Evolutionary conservation across 129 eudicot genomes (phyloP), one percentile per base, ranked within the genome.

Genomic region (Chrysanthemum lavandulifolium): DNA sequence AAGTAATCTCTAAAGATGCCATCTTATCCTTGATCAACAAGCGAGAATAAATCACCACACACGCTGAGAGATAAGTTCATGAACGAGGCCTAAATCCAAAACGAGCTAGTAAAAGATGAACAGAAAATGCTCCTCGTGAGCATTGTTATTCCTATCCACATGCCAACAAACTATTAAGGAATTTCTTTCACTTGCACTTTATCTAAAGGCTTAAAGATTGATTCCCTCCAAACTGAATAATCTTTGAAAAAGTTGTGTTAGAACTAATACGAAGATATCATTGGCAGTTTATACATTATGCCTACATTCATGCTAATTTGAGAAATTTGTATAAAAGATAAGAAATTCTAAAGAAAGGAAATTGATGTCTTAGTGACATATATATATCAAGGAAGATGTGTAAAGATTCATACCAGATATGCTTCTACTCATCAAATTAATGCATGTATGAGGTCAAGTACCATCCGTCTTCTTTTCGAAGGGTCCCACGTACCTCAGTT

Each of bases 131-230:
- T 69, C 81, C 55, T 67, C 69, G 51, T 83, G 74, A 74, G 51
- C 16, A 71, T 54, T 81, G 68, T 51, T 83, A 83, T 82, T 81
- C 87, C 79, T 78, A 81, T 76, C 87, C 90, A 84, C 86, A 78
- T 78, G 90, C 85, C 85, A 86, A 71, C 86, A 83, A 86, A 82
- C 85, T 80, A 68, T 73, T 59, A 72, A 81, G 82, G 89, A 86
- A 78, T 82, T 76, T 75, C 72, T 82, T 80, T 79, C 73, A 61
- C 52, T 67, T 18, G 56, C 76, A 78, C 86, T 91, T 87, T 88
- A 78, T 76, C 69, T 69, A 82, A 72, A 87, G 90, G 71, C 68
- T 62, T 66, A 64, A 52, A 83, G 89, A 88, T 90, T 79, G 88
- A 87, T 91, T 80, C 91, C 68, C 76, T 64, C 54, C 49, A 58